Conservation (phyloP, 495 filamentous ascomycete species). For the Talaromyces trachyspermus region DNA sequence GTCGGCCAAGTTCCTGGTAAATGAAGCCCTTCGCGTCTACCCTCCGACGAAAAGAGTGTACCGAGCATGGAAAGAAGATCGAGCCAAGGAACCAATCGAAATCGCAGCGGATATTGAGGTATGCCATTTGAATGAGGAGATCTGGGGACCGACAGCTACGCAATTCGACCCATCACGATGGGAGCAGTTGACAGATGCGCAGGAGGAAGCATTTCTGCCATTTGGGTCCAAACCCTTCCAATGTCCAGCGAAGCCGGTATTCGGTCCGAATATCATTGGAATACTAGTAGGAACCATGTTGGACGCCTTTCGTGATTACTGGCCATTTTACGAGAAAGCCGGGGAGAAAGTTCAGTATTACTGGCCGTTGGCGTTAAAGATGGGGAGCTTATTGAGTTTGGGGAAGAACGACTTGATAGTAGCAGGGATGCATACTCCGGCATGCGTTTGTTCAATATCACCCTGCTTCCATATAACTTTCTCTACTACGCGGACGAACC, state of each 20-base stretch:
- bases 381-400: neutral
- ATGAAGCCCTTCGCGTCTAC: slow-evolving; percentile 68
- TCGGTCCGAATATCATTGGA: slow-evolving; percentile 46
- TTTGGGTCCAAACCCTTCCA: slow-evolving; percentile 42
- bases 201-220: slow-evolving; percentile 37
- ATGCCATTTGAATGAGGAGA: slow-evolving; percentile 20
- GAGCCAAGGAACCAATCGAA: neutral
- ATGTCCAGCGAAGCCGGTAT: slow-evolving; percentile 45
- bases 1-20: slow-evolving; percentile 38
- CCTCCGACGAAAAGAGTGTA: slow-evolving; percentile 56
- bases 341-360: too few relatives aligned
- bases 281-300: too few relatives aligned
- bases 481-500: neutral
- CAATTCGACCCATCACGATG: slow-evolving; percentile 29
- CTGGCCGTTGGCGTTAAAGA: neutral
- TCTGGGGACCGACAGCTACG: slow-evolving; percentile 25
- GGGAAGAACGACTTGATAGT: neutral
- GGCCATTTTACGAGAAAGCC: too few relatives aligned
- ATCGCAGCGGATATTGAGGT: slow-evolving; percentile 43
- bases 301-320: neutral
- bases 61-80: slow-evolving; percentile 22
- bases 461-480: neutral
- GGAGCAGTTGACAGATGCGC: slow-evolving; percentile 11
- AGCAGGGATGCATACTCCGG: neutral
- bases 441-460: neutral